phyloP scores from a whole-genome alignment of 257 asterid species.

The Rauvolfia tetraphylla region DNA sequence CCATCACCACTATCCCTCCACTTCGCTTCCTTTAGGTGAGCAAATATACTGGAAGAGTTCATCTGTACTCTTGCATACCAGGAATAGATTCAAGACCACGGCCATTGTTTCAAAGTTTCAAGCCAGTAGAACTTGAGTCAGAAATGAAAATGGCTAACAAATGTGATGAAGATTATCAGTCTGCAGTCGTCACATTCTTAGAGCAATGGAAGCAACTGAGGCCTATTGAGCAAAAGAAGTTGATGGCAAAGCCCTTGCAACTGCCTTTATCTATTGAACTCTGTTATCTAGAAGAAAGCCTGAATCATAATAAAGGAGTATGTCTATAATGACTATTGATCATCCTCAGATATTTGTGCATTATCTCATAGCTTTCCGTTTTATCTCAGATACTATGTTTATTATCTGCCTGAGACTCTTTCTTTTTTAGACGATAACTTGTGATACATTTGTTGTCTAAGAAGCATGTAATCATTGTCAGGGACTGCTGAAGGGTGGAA shows the following conservation, averaged over 20 bases:
- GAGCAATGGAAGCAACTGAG: slow-evolving; percentile 76
- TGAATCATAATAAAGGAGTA: slow-evolving; percentile 76
- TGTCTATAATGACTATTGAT: neutral
- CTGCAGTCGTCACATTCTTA: slow-evolving; percentile 50
- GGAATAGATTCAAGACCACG: slow-evolving; percentile 75
- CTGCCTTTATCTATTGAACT: slow-evolving; percentile 77
- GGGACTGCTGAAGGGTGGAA: slow-evolving; percentile 87
- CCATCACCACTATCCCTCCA: neutral
- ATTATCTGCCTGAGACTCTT: neutral
- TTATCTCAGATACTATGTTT: neutral
- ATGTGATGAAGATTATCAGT: slow-evolving; percentile 45
- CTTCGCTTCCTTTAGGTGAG: slow-evolving; percentile 56
- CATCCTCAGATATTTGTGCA: neutral
- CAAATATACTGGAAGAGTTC: slow-evolving; percentile 90
- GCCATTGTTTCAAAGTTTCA: slow-evolving; percentile 78
- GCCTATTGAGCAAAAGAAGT: slow-evolving; percentile 68
- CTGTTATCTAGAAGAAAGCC: slow-evolving; percentile 69
- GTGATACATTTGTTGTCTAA: slow-evolving; percentile 7
- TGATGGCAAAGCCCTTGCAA: slow-evolving; percentile 76
- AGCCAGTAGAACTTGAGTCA: slow-evolving; percentile 70
- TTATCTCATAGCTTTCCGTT: neutral
- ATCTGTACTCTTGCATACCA: slow-evolving; percentile 70
- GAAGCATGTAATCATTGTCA: slow-evolving; percentile 27
- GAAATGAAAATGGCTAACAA: slow-evolving; percentile 27
- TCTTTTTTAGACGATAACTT: neutral